Base-by-base conservation (phyloP, 495 filamentous ascomycete species). In the Apodospora peruviana region DNA sequence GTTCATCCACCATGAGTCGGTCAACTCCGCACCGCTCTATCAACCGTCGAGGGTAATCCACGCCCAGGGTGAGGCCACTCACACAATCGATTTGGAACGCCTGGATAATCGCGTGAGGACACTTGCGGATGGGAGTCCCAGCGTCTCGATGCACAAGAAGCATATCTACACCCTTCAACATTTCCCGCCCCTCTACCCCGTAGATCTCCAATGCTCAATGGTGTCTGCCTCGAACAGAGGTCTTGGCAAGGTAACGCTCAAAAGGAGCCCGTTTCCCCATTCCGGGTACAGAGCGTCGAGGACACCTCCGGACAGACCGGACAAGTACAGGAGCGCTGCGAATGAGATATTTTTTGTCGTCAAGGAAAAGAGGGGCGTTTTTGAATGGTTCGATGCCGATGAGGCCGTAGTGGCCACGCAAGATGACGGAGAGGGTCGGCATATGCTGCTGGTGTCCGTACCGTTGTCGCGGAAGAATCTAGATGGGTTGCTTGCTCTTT, bases 401-500 rank as follows among this genome's bases (percentile, higher is more conserved):
- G 64, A 60, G 10, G 58, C 18, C 5, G 43, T 56, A 5, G 51
- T 69, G 10, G 66, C 64, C 11, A 46, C 47, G 11, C 58, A 69
- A 36, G 55, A 56, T 18, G 38, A 52, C 37, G 45, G 11, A 2
- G 48, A 40, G 1, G 38, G 29, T 18, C 20, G 49, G 25, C 41
- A 52, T 19, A 50, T 43, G 43, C 34, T 69, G 40, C 40, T 57
- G 27, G 52, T 69, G 3, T 41, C 57, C 32, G 36, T 54, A 19
- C 59, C 59, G n/a, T 19, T 65, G 42, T 39, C 56, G 5, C 41
- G 61, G 32, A 44, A 51, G 22, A 55, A 35, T 32, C 50, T 60
- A 55, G 66, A 69, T 38, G 56, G 48, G 1, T 34, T 69, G 53
- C 52, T 69, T 24, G 64, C 56, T 2, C 43, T 64, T 40, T 69